These are phyloP conservation scores for Perkinsus chesapeaki DNA, from an alignment of 169 alveolate genomes.

Conservation along the genomic window DNA sequence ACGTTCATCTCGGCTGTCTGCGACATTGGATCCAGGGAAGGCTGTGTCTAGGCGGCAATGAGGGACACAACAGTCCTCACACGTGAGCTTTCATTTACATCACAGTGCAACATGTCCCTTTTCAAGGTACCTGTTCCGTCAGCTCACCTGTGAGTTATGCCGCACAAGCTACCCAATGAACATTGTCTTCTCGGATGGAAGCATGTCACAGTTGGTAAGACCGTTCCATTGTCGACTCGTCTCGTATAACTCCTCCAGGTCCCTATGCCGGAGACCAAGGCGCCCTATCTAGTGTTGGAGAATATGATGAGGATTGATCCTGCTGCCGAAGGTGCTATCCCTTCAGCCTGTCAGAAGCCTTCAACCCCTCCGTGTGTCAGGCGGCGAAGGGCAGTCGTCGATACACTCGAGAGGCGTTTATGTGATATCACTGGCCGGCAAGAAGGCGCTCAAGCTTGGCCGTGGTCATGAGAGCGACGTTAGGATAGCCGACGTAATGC, in stretches of 20 bases:
- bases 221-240: conserved; percentile 20
- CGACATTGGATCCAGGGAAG: conserved; percentile 79
- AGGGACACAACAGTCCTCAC: neutral
- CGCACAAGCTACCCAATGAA: conserved; percentile 62
- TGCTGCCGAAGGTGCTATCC: neutral
- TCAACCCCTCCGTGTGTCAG: neutral
- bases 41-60: conserved; percentile 35
- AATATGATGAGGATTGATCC: conserved; percentile 38
- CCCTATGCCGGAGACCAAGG: conserved; percentile 53
- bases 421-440: conserved; percentile 59
- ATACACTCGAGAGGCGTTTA: conserved; percentile 59
- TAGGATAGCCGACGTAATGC: conserved; percentile 71
- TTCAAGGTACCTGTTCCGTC: conserved; percentile 49
- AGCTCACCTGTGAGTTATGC: conserved; percentile 71
- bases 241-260: conserved; percentile 60
- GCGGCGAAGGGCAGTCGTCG: conserved; percentile 7
- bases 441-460: conserved; percentile 72
- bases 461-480: conserved; percentile 91
- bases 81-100: conserved; percentile 30
- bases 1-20: conserved; percentile 78
- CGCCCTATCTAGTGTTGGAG: conserved; percentile 68
- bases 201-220: neutral
- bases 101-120: conserved; percentile 30
- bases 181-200: conserved; percentile 18
- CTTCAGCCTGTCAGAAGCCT: neutral